Percentiles rank a stretch among this genome's conserved stretches.
These are phyloP conservation scores for Collariella sp. DNA, from an alignment of 495 filamentous ascomycete species.

Conservation along the genomic window DNA sequence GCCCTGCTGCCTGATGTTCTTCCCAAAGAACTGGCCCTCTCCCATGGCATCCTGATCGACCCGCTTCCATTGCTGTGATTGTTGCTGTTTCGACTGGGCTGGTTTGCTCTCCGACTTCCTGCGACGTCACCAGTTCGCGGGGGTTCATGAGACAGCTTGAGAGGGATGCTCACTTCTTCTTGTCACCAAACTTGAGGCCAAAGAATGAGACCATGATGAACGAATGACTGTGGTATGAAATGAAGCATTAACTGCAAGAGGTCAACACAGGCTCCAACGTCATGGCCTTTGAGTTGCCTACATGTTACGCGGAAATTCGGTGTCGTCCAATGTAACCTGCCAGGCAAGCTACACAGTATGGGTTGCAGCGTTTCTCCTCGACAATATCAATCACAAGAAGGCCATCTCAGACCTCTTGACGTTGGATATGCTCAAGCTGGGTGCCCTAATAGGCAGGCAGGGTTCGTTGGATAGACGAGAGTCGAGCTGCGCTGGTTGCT, in stretches of 20 bases:
- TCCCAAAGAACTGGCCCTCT: slow-evolving; percentile 24
- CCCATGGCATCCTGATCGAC: slow-evolving; percentile 26
- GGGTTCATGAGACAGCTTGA: background rate
- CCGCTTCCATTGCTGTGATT: slow-evolving; percentile 21
- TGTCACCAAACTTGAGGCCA: slow-evolving; percentile 40
- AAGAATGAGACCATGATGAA: slow-evolving; percentile 44
- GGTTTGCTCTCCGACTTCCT: slow-evolving; percentile 30
- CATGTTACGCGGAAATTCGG: background rate
- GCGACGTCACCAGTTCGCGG: slow-evolving; percentile 15
- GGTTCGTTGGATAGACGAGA: background rate
- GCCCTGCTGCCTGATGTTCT: slow-evolving; percentile 12
- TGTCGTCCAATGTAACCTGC: background rate
- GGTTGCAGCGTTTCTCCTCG: background rate
- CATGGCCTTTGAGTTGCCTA: background rate
- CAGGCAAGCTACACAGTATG: background rate
- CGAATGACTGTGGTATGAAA: slow-evolving; percentile 8
- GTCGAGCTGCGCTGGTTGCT: background rate
- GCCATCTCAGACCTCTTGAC: background rate
- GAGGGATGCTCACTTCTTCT: slow-evolving; percentile 38
- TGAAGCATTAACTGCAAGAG: slow-evolving; percentile 15
- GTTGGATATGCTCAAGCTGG: background rate
- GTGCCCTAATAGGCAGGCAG: background rate
- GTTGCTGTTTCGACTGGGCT: slow-evolving; percentile 2
- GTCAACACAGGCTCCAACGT: background rate
- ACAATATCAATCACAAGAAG: background rate